A percentile compares a stretch with the other conserved stretches of the same genome.
Evolutionary conservation across 192 early-diverging fungal genomes (phyloP).

Genomic region (Entophlyctis luteolus): DNA sequence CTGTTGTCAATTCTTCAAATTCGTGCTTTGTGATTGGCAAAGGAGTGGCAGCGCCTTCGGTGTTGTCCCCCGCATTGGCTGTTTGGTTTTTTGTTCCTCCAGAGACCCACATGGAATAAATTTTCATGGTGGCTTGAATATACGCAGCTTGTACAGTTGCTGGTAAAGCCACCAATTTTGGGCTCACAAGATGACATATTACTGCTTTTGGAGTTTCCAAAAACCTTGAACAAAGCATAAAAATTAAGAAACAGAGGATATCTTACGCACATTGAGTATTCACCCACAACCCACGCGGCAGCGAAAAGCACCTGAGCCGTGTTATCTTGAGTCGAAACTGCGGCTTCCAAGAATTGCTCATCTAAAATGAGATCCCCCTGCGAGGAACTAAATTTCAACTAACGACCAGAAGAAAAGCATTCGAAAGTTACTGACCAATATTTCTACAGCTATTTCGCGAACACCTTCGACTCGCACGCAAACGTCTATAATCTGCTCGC

Average conservation of each 20-base stretch:
- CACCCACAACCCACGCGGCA: constrained; percentile 88
- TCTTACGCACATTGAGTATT: constrained; percentile 60
- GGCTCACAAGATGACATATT: constrained; percentile 41
- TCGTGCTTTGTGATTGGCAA: constrained; percentile 4
- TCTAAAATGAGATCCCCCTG: constrained; percentile 71
- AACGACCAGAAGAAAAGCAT: background rate
- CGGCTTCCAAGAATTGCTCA: constrained; percentile 54
- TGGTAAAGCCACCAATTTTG: constrained; percentile 45
- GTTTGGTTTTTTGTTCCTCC: constrained; percentile 24
- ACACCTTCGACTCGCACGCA: constrained; percentile 83
- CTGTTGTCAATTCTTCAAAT: constrained; percentile 6
- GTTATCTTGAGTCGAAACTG: constrained; percentile 50
- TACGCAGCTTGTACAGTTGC: constrained; percentile 61
- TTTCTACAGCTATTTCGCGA: constrained; percentile 67
- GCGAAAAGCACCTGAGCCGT: constrained; percentile 73
- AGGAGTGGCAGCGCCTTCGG: background rate
- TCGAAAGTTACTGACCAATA: constrained; percentile 55
- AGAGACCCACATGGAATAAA: constrained; percentile 60
- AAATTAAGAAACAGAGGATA: constrained; percentile 15
- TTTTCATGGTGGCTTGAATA: constrained; percentile 68
- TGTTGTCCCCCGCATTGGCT: background rate
- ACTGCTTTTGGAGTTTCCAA: constrained; percentile 7
- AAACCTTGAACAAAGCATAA: constrained; percentile 14
- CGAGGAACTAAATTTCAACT: background rate
- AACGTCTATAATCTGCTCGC: constrained; percentile 84